These are phyloP conservation scores for Quillaja saponaria DNA, from an alignment of 306 rosid species.

Conservation along the genomic window DNA sequence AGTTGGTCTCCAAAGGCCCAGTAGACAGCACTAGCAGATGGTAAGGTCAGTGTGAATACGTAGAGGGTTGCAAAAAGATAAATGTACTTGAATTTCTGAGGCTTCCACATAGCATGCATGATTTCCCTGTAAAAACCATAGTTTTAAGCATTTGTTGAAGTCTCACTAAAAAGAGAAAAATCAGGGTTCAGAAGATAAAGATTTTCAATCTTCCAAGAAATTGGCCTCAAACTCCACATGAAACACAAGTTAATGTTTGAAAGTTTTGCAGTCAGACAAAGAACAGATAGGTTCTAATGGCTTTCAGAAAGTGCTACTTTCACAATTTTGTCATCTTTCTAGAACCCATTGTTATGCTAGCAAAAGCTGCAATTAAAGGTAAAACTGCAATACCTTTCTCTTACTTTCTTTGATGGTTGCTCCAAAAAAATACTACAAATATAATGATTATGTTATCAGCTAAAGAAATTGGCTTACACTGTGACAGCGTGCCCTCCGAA, in stretches of 20 bases:
- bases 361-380: constrained; percentile 49
- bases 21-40: constrained; percentile 81
- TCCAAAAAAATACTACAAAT: constrained; percentile 26
- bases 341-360: constrained; percentile 37
- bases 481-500: constrained; percentile 99
- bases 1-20: constrained; percentile 98
- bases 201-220: neutral
- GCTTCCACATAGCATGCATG: constrained; percentile 99
- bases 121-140: constrained; percentile 66
- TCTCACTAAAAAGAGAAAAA: neutral
- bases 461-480: constrained; percentile 57
- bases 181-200: neutral
- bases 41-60: constrained; percentile 90
- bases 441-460: constrained; percentile 35
- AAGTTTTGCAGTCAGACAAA: too few species aligned
- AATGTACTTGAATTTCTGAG: constrained; percentile 79
- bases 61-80: constrained; percentile 78
- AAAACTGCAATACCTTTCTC: constrained; percentile 30
- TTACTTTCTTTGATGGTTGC: constrained; percentile 14
- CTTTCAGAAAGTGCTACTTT: constrained; percentile 29
- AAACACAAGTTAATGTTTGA: too few species aligned
- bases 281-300: too few species aligned
- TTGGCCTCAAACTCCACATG: too few species aligned
- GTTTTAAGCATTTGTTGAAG: constrained; percentile 11
- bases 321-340: constrained; percentile 46